Conservation (phyloP, 2,329 filamentous ascomycete species). For the Lasiodiplodia sp. region DNA sequence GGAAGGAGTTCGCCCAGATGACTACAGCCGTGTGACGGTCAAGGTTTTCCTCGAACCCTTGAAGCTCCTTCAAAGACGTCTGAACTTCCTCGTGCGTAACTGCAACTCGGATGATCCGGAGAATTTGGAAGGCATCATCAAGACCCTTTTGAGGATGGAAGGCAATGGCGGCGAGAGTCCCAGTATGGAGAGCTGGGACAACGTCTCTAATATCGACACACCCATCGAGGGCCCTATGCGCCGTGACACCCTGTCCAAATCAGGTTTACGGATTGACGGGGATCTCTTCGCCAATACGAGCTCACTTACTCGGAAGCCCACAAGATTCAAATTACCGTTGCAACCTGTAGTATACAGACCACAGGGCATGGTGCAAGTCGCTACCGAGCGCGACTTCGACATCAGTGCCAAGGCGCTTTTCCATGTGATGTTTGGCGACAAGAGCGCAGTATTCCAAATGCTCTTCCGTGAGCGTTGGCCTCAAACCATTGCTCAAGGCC, state of each 20-base stretch:
- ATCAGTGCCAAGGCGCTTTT: slow-evolving; percentile 94
- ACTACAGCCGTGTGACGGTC: slow-evolving; percentile 78
- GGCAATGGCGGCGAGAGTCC: slow-evolving; percentile 67
- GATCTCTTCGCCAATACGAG: slow-evolving; percentile 60
- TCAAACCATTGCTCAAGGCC: slow-evolving; percentile 75
- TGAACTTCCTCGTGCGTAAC: slow-evolving; percentile 86
- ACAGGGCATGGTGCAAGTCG: slow-evolving; percentile 76
- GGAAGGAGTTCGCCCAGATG: slow-evolving; percentile 63
- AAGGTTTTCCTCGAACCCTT: slow-evolving; percentile 94
- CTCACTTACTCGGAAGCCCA: slow-evolving; percentile 52
- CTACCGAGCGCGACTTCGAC: slow-evolving; percentile 83
- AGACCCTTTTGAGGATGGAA: slow-evolving; percentile 77
- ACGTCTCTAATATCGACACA: slow-evolving; percentile 66
- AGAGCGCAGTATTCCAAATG: slow-evolving; percentile 91
- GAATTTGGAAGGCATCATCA: slow-evolving; percentile 73
- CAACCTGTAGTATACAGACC: slow-evolving; percentile 86
- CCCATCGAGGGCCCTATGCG: slow-evolving; percentile 61
- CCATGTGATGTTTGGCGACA: slow-evolving; percentile 95
- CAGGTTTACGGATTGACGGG: slow-evolving; percentile 68
- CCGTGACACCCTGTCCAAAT: slow-evolving; percentile 52
- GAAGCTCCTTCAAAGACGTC: slow-evolving; percentile 77
- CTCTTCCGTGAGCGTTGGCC: slow-evolving; percentile 74
- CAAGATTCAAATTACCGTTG: slow-evolving; percentile 81
- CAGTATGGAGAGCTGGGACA: slow-evolving; percentile 90
- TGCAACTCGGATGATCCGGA: slow-evolving; percentile 75